These are phyloP conservation scores for Begonia fuchsioides DNA, from an alignment of 306 rosid genomes.

Conservation along the genomic window DNA sequence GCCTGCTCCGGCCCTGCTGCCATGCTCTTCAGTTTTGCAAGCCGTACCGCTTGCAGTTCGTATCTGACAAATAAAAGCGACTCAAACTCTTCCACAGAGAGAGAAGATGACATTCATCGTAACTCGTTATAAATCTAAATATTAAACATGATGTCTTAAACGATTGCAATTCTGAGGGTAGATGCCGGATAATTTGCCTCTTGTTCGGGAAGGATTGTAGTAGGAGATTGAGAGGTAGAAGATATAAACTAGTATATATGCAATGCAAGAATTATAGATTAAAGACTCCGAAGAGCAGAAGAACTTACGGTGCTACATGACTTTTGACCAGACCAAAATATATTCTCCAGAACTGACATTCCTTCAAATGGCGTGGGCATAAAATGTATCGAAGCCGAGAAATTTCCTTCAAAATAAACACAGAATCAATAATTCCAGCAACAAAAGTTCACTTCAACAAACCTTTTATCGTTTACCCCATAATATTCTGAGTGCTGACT, in stretches of 20 bases:
- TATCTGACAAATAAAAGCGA: slow-evolving; percentile 35
- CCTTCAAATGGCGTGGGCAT: slow-evolving; percentile 89
- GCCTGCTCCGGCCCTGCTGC: slow-evolving; percentile 40
- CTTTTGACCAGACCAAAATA: slow-evolving; percentile 66
- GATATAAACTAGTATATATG: too few relatives aligned
- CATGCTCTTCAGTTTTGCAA: slow-evolving; percentile 40
- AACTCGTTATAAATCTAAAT: too few relatives aligned
- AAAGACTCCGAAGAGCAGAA: slow-evolving; percentile 1
- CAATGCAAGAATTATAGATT: too few relatives aligned
- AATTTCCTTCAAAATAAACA: slow-evolving; percentile 44
- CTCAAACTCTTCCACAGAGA: not conserved
- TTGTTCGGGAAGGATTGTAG: not conserved
- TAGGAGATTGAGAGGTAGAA: too few relatives aligned
- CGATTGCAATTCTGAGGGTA: too few relatives aligned
- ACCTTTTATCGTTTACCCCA: too few relatives aligned
- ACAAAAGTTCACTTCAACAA: too few relatives aligned
- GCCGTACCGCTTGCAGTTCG: slow-evolving; percentile 52
- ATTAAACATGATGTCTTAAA: too few relatives aligned
- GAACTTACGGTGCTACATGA: slow-evolving; percentile 59
- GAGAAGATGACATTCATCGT: too few relatives aligned
- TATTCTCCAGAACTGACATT: slow-evolving; percentile 68
- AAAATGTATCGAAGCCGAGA: slow-evolving; percentile 61
- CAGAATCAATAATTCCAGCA: not conserved
- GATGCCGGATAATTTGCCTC: too few relatives aligned
- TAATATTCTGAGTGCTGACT: too few relatives aligned